phyloP scores from a whole-genome alignment of 306 rosid species.

The Corylus americana region DNA sequence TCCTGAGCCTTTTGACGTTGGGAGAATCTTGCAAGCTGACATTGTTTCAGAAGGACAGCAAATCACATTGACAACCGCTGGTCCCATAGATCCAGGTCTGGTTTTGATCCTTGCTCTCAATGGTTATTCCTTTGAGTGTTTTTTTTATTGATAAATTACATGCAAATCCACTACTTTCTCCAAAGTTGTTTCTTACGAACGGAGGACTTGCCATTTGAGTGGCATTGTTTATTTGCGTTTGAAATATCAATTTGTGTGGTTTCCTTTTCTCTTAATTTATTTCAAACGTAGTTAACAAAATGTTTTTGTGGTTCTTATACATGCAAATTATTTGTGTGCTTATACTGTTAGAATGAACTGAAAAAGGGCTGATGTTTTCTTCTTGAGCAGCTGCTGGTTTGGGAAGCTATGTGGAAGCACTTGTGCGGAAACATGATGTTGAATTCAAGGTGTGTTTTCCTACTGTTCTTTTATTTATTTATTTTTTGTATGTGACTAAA shows the following conservation, averaged over 20 bases:
- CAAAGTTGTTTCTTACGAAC: neutral
- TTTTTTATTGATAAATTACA: neutral
- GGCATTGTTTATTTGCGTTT: slow-evolving; percentile 12
- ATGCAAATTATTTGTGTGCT: slow-evolving; percentile 16
- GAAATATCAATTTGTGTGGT: slow-evolving; percentile 9
- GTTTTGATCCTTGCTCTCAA: slow-evolving; percentile 21
- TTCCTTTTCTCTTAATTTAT: slow-evolving; percentile 15
- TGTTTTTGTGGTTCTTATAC: slow-evolving; percentile 1
- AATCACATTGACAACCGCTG: slow-evolving; percentile 65
- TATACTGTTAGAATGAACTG: slow-evolving; percentile 10
- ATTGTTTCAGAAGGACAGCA: slow-evolving; percentile 41
- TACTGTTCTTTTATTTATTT: slow-evolving; percentile 9
- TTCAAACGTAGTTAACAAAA: neutral
- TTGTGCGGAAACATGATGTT: slow-evolving; percentile 76
- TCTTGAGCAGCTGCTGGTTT: slow-evolving; percentile 83
- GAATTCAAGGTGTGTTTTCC: slow-evolving; percentile 73
- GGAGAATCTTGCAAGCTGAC: slow-evolving; percentile 69
- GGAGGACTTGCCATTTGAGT: neutral
- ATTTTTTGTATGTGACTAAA: neutral
- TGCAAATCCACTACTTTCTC: neutral
- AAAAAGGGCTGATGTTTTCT: slow-evolving; percentile 26
- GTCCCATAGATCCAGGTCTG: slow-evolving; percentile 85
- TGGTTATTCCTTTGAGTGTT: neutral
- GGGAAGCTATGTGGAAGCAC: slow-evolving; percentile 94
- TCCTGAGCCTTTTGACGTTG: slow-evolving; percentile 89